Evolutionary conservation across 139 green algal species (phyloP), one percentile per base, ranked within the genome.

Genomic region (Nannochloris sp.): DNA sequence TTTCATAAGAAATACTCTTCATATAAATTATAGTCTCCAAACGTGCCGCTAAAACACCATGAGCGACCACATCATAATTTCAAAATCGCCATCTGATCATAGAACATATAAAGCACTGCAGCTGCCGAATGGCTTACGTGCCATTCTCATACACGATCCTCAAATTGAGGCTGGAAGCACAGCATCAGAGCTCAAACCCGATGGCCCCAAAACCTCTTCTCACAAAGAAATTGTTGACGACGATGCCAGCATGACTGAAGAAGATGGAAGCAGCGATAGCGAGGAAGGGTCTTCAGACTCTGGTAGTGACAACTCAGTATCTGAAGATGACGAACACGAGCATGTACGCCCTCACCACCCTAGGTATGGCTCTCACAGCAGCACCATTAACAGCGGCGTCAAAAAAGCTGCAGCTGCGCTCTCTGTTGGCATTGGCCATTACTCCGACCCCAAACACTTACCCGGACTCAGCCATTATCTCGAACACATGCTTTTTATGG

Each of bases 401-500:
- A 79, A 79, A 31, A 78, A 89, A 81, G 92, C 92, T 39, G 92
- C 93, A n/a, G 92, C 90, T 19, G 88, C 91, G 4, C 84, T 97
- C 78, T 82, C 80, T 3, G 88, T 97, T 3, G 85, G 87, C 6
- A 78, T 95, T 7, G 93, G 93, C 27, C 91, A 81, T 73, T 95
- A 96, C 67, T 78, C 59, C 4, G 93, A 98, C 65, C 92, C 90
- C 0, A 61, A 71, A 23, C 38, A 90, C n/a, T 51, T 92, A 31
- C 83, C 92, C 78, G 90, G 91, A 0, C 68, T 97, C 42, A 84
- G 63, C 33, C 92, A 96, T 76, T 96, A 95, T 68, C 68, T 98
- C 66, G 95, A 99, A 78, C 95, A 99, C 80, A 99, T 99, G 95
- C 84, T 99, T 38, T 98, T 99, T 84, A 99, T 99, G 93, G 94